These are phyloP conservation scores for Cinnamomum chago DNA, from an alignment of 164 flowering plant genomes.

Conservation along the genomic window DNA sequence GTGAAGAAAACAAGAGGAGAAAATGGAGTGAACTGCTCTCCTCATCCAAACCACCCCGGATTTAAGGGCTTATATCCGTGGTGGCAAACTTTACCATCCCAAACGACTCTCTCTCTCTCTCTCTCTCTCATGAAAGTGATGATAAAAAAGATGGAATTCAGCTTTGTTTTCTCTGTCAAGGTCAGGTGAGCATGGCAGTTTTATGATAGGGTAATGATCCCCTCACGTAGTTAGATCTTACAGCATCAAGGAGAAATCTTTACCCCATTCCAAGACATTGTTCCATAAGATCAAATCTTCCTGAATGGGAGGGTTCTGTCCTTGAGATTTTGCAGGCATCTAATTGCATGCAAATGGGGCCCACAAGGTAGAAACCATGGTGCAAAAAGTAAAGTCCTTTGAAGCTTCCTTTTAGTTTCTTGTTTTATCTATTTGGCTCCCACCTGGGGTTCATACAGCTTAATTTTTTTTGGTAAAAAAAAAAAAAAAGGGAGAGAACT, in stretches of 20 bases:
- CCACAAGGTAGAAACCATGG: slow-evolving; percentile 26
- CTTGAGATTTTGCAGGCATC: slow-evolving; percentile 56
- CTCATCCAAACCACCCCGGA: too few relatives aligned
- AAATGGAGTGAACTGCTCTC: too few relatives aligned
- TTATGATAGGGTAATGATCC: slow-evolving; percentile 28
- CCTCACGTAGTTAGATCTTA: slow-evolving; percentile 1
- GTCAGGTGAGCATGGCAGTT: slow-evolving; percentile 18
- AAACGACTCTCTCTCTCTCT: too few relatives aligned
- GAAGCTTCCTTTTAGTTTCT: slow-evolving; percentile 38
- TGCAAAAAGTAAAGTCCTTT: slow-evolving; percentile 32
- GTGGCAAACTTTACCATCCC: too few relatives aligned
- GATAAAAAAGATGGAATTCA: too few relatives aligned
- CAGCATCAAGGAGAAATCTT: neutral
- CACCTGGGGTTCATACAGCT: slow-evolving; percentile 41
- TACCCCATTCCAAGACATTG: slow-evolving; percentile 3
- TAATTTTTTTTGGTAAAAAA: slow-evolving; percentile 24
- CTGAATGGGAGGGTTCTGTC: slow-evolving; percentile 34
- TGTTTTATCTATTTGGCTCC: slow-evolving; percentile 33
- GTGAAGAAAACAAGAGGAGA: too few relatives aligned
- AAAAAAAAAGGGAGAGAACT: slow-evolving; percentile 13
- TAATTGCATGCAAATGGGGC: slow-evolving; percentile 18
- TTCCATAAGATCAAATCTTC: slow-evolving; percentile 5
- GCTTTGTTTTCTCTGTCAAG: slow-evolving; percentile 28
- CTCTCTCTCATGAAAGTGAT: too few relatives aligned
- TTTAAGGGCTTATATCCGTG: too few relatives aligned